These are phyloP conservation scores for Colletotrichum truncatum DNA, from an alignment of 2,329 filamentous ascomycete genomes.

Conservation along the genomic window DNA sequence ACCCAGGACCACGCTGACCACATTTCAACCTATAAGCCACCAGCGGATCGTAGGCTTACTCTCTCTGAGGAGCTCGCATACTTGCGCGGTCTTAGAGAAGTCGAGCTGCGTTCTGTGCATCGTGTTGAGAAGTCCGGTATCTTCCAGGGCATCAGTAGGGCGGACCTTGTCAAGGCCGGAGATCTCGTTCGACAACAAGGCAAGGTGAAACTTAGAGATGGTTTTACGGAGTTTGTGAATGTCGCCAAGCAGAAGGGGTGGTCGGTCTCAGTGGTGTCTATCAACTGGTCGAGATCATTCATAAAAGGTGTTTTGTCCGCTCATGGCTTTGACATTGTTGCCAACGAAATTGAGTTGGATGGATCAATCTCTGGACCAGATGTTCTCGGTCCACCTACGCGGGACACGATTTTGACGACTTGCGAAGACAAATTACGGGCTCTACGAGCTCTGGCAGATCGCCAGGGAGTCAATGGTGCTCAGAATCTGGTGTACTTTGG, in stretches of 20 bases:
- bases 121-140: constrained; percentile 54
- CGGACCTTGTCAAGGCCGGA: constrained; percentile 48
- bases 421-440: constrained; percentile 57
- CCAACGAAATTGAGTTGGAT: constrained; percentile 52
- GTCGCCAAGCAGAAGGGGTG: constrained; percentile 42
- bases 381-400: constrained; percentile 37
- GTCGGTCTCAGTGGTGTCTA: constrained; percentile 55
- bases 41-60: constrained; percentile 41
- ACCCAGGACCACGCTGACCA: constrained; percentile 50
- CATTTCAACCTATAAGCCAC: constrained; percentile 42
- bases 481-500: constrained; percentile 61
- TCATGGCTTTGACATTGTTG: constrained; percentile 45
- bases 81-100: constrained; percentile 49
- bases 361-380: constrained; percentile 53
- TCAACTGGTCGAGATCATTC: constrained; percentile 61
- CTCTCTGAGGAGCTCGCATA: constrained; percentile 52
- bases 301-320: constrained; percentile 53
- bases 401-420: constrained; percentile 43
- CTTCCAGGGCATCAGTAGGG: constrained; percentile 50
- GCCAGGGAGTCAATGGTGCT: constrained; percentile 27
- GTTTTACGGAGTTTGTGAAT: constrained; percentile 47
- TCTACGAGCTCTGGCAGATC: constrained; percentile 41
- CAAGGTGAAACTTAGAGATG: constrained; percentile 46
- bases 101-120: constrained; percentile 57
- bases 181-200: constrained; percentile 43